phyloP scores from a whole-genome alignment of 2,329 filamentous ascomycete species.

The Penicillium thymicola region DNA sequence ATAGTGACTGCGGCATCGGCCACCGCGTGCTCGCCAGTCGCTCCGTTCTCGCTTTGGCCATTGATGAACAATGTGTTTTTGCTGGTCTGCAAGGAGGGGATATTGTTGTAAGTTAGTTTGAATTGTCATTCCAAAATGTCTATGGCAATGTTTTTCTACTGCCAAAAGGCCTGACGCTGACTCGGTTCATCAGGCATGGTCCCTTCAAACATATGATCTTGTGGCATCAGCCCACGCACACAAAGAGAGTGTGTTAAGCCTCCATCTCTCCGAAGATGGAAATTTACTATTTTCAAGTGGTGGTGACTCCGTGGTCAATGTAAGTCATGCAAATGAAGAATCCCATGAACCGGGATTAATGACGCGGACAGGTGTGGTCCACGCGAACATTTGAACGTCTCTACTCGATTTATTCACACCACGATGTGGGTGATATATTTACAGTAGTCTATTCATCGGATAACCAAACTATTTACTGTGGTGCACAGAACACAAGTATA shows the following conservation, averaged over 20 bases:
- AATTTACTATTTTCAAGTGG: constrained; percentile 84
- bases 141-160: background rate
- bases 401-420: constrained; percentile 87
- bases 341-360: constrained; percentile 9
- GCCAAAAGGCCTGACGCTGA: constrained; percentile 9
- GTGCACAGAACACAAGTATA: constrained; percentile 90
- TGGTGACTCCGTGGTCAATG: constrained; percentile 89
- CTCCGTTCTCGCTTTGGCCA: constrained; percentile 67
- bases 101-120: constrained; percentile 60
- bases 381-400: constrained; percentile 70
- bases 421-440: constrained; percentile 94
- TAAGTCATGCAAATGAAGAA: constrained; percentile 29
- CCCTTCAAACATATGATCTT: constrained; percentile 80
- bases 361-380: constrained; percentile 66
- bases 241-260: constrained; percentile 81
- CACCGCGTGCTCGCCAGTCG: constrained; percentile 43
- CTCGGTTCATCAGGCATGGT: constrained; percentile 62
- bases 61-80: constrained; percentile 78
- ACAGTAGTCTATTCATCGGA: constrained; percentile 83
- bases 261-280: constrained; percentile 73
- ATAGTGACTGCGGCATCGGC: constrained; percentile 39
- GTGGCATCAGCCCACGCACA: constrained; percentile 79
- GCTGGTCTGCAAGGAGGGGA: constrained; percentile 92
- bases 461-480: constrained; percentile 80
- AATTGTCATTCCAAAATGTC: background rate